These are phyloP conservation scores for Chaetomium fimeti DNA, from an alignment of 495 filamentous ascomycete species.

Conservation along the genomic window DNA sequence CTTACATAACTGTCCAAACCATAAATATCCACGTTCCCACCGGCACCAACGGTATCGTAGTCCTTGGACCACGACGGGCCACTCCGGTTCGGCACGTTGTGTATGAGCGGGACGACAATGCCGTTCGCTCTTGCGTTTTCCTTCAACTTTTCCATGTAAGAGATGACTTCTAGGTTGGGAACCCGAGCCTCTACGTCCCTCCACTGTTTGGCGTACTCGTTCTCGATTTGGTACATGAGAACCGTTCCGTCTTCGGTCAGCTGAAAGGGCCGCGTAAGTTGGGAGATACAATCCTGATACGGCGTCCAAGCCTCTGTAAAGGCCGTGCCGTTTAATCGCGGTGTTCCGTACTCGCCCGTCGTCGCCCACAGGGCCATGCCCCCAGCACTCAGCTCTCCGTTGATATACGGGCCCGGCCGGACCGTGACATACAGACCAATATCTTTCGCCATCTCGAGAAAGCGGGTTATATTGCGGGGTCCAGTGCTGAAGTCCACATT, in stretches of 20 bases:
- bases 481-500: slow-evolving; percentile 57
- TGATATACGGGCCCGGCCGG: slow-evolving; percentile 51
- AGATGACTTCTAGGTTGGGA: slow-evolving; percentile 48
- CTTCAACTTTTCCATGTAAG: slow-evolving; percentile 68
- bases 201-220: slow-evolving; percentile 57
- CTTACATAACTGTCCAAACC: slow-evolving; percentile 55
- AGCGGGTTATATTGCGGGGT: slow-evolving; percentile 53
- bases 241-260: slow-evolving; percentile 78
- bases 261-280: slow-evolving; percentile 48
- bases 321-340: slow-evolving; percentile 57
- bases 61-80: slow-evolving; percentile 48
- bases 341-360: slow-evolving; percentile 58
- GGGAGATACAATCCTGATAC: slow-evolving; percentile 50
- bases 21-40: slow-evolving; percentile 70
- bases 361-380: slow-evolving; percentile 63
- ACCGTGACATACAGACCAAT: slow-evolving; percentile 41
- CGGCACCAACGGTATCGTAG: slow-evolving; percentile 37
- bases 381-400: slow-evolving; percentile 56
- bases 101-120: slow-evolving; percentile 71
- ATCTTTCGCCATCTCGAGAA: not conserved
- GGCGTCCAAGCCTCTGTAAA: slow-evolving; percentile 56
- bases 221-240: slow-evolving; percentile 76
- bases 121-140: slow-evolving; percentile 66
- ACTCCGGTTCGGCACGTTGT: slow-evolving; percentile 50
- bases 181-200: slow-evolving; percentile 24